Evolutionary conservation across 2,329 filamentous ascomycete species (phyloP).

Genomic region (Aspergillus intermedius): DNA sequence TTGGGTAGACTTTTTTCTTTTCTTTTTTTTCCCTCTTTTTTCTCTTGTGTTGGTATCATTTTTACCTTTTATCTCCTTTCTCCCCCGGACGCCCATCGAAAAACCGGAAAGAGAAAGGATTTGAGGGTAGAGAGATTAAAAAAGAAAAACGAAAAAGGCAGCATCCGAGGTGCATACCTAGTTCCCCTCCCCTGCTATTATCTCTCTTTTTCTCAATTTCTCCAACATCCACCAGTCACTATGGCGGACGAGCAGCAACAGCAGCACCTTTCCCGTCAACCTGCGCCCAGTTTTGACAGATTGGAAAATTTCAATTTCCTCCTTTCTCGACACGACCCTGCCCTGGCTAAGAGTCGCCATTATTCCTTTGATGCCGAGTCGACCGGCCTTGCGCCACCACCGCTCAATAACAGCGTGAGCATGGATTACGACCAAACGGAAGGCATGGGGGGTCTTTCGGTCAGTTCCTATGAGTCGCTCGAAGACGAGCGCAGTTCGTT

Average conservation of each 20-base stretch:
- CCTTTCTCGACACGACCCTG: constrained; percentile 27
- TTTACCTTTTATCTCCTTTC: background rate
- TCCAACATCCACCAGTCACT: constrained; percentile 10
- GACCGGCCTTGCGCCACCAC: constrained; percentile 20
- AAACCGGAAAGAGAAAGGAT: constrained; percentile 4
- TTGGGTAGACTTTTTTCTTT: constrained; percentile 10
- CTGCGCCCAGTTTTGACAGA: constrained; percentile 25
- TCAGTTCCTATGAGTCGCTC: constrained; percentile 38
- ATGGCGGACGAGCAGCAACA: constrained; percentile 27
- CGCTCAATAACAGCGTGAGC: constrained; percentile 21
- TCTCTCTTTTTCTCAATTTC: background rate
- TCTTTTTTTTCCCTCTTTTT: constrained; percentile 9
- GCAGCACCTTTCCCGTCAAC: constrained; percentile 15
- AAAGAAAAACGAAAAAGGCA: constrained; percentile 4
- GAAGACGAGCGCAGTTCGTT: constrained; percentile 34
- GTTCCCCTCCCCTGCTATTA: constrained; percentile 4
- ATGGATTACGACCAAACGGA: constrained; percentile 38
- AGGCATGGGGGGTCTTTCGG: constrained; percentile 34
- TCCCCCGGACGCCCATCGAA: background rate
- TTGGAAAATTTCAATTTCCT: constrained; percentile 34
- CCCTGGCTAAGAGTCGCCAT: constrained; percentile 26
- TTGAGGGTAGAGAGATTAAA: constrained; percentile 3
- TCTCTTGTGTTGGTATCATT: constrained; percentile 1
- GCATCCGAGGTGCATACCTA: background rate
- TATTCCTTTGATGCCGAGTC: constrained; percentile 34